These are phyloP conservation scores for Lipomyces sp. DNA, from an alignment of 805 yeast genomes.

Conservation along the genomic window DNA sequence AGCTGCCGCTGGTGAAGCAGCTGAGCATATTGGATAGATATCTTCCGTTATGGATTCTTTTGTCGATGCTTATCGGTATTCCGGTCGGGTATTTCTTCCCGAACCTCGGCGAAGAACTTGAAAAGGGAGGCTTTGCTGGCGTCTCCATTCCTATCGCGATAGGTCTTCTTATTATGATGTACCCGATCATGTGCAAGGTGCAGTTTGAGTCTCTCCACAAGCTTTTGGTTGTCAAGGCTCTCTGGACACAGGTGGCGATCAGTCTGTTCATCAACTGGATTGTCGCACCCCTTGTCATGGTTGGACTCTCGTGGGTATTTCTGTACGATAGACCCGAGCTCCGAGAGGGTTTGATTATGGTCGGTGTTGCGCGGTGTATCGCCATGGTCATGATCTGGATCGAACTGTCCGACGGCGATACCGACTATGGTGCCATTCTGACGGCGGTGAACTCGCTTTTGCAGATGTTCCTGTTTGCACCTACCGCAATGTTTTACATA, in stretches of 20 bases:
- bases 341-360: conserved; percentile 55
- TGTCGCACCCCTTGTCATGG: conserved; percentile 54
- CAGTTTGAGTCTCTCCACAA: conserved; percentile 47
- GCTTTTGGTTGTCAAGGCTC: conserved; percentile 31
- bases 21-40: conserved; percentile 30
- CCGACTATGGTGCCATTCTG: conserved; percentile 49
- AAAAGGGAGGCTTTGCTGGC: conserved; percentile 30
- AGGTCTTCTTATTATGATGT: conserved; percentile 55
- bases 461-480: conserved; percentile 54
- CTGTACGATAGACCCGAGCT: conserved; percentile 49
- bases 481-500: conserved; percentile 49
- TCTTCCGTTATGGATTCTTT: conserved; percentile 33
- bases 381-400: conserved; percentile 63
- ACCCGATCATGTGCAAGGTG: conserved; percentile 55
- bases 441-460: conserved; percentile 51
- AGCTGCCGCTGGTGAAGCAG: conserved; percentile 18
- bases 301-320: conserved; percentile 53
- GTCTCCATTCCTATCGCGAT: conserved; percentile 39
- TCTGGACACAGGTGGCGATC: conserved; percentile 38
- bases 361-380: conserved; percentile 58
- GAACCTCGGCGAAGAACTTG: conserved; percentile 24
- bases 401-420: conserved; percentile 52
- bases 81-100: conserved; percentile 33
- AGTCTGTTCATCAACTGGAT: conserved; percentile 54
- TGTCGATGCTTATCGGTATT: conserved; percentile 33